Conservation (phyloP, 2,329 filamentous ascomycete genomes). For the Paracoccidioides lutzii region DNA sequence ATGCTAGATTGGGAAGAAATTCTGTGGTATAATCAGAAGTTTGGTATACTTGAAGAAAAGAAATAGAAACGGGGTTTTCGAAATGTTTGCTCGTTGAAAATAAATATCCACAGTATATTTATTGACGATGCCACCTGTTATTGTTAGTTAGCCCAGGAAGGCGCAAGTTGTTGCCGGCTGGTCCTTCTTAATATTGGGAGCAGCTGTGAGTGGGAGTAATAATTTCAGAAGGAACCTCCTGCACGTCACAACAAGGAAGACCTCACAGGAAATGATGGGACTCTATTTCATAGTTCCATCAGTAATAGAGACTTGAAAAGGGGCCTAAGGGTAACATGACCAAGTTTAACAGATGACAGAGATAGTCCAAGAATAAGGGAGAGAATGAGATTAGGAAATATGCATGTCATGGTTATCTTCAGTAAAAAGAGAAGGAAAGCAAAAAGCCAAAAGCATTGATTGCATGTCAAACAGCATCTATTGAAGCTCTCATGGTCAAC, state of each 20-base stretch:
- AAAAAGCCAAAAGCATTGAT: background rate
- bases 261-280: background rate
- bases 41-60: background rate
- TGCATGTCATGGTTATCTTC: no score
- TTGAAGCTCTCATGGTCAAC: constrained; percentile 61
- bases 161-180: background rate
- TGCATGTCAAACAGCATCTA: constrained; percentile 54
- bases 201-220: background rate
- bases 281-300: background rate
- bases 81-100: background rate
- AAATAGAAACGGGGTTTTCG: background rate
- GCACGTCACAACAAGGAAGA: background rate
- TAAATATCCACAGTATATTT: background rate
- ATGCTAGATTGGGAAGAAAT: background rate
- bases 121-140: background rate
- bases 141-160: background rate
- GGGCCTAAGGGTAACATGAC: background rate
- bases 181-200: background rate
- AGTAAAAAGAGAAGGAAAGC: background rate
- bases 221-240: background rate
- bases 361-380: background rate
- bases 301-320: background rate
- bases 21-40: background rate
- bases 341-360: background rate
- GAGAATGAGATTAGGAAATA: no score